Conservation (phyloP, 2,329 filamentous ascomycete species). For the Sphaerulina vaccinii region DNA sequence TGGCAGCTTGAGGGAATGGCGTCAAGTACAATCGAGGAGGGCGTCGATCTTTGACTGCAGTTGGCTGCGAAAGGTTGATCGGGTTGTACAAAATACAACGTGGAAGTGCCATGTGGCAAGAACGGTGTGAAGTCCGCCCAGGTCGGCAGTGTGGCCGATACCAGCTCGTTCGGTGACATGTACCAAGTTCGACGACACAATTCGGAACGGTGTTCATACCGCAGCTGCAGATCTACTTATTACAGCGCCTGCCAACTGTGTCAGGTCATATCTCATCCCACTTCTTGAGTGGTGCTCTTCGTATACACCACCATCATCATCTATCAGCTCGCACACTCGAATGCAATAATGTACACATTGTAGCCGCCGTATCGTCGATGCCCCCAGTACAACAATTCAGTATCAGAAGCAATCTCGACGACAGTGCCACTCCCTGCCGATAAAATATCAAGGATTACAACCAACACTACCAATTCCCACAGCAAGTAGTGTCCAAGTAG, state of each 20-base stretch:
- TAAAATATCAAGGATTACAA: neutral
- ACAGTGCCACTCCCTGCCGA: neutral
- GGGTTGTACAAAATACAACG: too few relatives aligned
- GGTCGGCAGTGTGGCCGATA: neutral
- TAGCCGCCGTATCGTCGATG: neutral
- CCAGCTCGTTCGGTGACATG: neutral
- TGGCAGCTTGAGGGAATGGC: too few relatives aligned
- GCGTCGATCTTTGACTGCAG: too few relatives aligned
- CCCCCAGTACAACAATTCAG: neutral
- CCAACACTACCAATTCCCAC: too few relatives aligned
- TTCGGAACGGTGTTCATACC: conserved; percentile 11
- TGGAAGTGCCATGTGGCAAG: neutral
- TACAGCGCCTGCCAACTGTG: neutral
- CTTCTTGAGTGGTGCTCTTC: neutral
- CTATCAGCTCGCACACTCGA: neutral
- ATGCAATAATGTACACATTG: neutral
- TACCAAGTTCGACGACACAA: neutral
- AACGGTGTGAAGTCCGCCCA: neutral
- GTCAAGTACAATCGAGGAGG: too few relatives aligned
- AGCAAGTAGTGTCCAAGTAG: too few relatives aligned
- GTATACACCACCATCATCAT: neutral
- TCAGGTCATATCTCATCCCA: neutral
- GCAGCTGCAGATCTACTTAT: conserved; percentile 7
- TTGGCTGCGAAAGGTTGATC: too few relatives aligned
- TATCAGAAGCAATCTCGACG: neutral